Evolutionary conservation across 2,329 filamentous ascomycete species (phyloP).

Genomic region (Beauveria sp.): DNA sequence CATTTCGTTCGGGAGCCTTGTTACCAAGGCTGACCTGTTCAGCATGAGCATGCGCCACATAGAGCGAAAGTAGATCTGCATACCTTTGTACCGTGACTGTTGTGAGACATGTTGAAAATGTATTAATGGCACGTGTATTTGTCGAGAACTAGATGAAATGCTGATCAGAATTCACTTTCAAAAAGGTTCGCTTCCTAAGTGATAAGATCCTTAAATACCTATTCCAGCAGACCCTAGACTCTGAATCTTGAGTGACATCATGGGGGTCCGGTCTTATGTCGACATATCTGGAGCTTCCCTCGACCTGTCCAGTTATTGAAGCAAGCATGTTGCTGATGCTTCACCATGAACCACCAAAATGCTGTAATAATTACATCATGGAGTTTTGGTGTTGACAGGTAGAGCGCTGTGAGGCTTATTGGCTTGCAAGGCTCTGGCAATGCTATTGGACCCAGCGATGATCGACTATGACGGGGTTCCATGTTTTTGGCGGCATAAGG

Average conservation of each 20-base stretch:
- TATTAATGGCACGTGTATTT: neutral
- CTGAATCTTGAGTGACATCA: neutral
- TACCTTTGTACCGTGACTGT: conserved; percentile 4
- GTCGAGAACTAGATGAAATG: neutral
- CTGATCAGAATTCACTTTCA: too few species aligned
- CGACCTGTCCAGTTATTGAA: neutral
- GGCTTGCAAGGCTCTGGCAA: neutral
- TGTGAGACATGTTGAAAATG: neutral
- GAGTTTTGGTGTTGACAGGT: neutral
- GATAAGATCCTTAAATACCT: neutral
- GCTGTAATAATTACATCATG: conserved; percentile 9
- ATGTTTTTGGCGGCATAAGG: neutral
- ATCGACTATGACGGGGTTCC: neutral
- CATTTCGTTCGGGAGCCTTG: conserved; percentile 44
- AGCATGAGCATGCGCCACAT: neutral
- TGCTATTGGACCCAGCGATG: neutral
- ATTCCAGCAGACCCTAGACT: too few species aligned
- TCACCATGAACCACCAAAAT: neutral
- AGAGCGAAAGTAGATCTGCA: neutral
- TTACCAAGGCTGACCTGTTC: conserved; percentile 37
- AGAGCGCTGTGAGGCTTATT: neutral
- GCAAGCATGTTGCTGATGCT: neutral
- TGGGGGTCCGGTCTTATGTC: neutral
- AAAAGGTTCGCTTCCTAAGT: neutral
- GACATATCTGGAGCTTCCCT: neutral